Percentiles rank a stretch among this genome's conserved stretches.
These are phyloP conservation scores for Elaeis guineensis DNA, from an alignment of 176 grass and related monocot genomes.

Conservation along the genomic window DNA sequence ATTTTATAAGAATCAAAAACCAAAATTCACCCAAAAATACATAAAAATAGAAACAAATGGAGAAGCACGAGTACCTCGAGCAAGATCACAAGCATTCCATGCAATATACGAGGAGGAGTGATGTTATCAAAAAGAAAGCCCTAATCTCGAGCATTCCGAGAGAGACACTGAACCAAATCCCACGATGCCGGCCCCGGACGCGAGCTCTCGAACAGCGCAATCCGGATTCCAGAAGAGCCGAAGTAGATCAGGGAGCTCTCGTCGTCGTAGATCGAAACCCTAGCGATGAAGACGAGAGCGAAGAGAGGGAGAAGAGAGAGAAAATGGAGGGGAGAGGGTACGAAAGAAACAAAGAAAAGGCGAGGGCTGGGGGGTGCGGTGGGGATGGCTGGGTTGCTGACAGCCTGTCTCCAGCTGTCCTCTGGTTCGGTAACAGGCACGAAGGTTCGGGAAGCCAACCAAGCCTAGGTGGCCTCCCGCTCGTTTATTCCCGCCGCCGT, in stretches of 20 bases:
- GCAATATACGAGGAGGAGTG: background rate
- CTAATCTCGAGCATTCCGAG: background rate
- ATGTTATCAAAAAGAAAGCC: background rate
- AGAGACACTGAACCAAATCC: background rate
- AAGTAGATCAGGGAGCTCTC: background rate
- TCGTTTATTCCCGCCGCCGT: too few species aligned
- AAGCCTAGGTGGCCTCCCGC: constrained; percentile 4
- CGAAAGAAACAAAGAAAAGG: constrained; percentile 30
- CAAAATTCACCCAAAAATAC: too few species aligned
- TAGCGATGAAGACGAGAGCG: constrained; percentile 1
- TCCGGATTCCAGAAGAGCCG: background rate
- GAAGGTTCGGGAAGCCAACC: background rate
- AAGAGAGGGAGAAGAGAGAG: constrained; percentile 4
- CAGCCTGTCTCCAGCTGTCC: constrained; percentile 90
- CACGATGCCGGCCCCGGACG: background rate
- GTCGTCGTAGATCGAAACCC: background rate
- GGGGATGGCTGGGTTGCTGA: constrained; percentile 40
- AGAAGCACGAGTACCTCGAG: background rate
- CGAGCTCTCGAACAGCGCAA: background rate
- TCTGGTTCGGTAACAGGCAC: constrained; percentile 36
- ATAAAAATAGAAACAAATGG: background rate
- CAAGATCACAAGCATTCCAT: background rate
- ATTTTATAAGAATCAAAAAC: too few species aligned
- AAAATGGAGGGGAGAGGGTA: background rate
- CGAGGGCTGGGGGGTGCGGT: too few species aligned